These are phyloP conservation scores for Backusella liffmaniae DNA, from an alignment of 192 early-diverging fungal genomes.

Conservation along the genomic window DNA sequence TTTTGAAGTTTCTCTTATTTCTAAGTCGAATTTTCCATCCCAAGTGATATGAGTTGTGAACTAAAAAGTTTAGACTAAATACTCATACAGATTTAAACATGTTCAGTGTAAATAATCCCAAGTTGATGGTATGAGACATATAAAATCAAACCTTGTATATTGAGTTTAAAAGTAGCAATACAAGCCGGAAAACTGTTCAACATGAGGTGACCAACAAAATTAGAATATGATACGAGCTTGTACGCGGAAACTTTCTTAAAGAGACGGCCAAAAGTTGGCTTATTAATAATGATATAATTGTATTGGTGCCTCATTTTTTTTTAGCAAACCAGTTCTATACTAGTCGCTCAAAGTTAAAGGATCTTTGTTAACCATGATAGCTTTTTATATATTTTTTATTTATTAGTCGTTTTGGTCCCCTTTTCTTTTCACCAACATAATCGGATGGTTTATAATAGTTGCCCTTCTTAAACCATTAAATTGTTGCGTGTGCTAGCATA, in stretches of 20 bases:
- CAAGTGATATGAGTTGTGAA: slow-evolving; percentile 43
- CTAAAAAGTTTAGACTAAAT: background rate
- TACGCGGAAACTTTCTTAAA: slow-evolving; percentile 99
- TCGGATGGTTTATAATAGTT: slow-evolving; percentile 49
- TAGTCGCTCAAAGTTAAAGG: background rate
- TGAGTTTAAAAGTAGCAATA: slow-evolving; percentile 89
- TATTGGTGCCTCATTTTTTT: slow-evolving; percentile 99
- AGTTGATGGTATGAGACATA: slow-evolving; percentile 86
- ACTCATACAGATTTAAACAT: background rate
- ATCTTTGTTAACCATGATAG: background rate
- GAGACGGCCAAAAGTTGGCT: slow-evolving; percentile 95
- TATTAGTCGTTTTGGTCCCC: slow-evolving; percentile 39
- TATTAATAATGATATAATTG: slow-evolving; percentile 96
- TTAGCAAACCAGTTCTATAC: slow-evolving; percentile 97
- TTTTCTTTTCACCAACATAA: slow-evolving; percentile 59
- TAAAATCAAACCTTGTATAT: slow-evolving; percentile 86
- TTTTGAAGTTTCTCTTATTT: background rate
- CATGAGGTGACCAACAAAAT: slow-evolving; percentile 95
- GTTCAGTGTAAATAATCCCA: slow-evolving; percentile 76
- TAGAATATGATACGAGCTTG: slow-evolving; percentile 97
- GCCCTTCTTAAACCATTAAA: slow-evolving; percentile 54
- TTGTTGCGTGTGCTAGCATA: background rate
- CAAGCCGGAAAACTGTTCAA: slow-evolving; percentile 97
- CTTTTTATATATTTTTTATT: background rate
- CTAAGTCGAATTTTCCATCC: slow-evolving; percentile 34